Conservation (phyloP, 2,329 filamentous ascomycete species). For the Paecilomyces fulvus region DNA sequence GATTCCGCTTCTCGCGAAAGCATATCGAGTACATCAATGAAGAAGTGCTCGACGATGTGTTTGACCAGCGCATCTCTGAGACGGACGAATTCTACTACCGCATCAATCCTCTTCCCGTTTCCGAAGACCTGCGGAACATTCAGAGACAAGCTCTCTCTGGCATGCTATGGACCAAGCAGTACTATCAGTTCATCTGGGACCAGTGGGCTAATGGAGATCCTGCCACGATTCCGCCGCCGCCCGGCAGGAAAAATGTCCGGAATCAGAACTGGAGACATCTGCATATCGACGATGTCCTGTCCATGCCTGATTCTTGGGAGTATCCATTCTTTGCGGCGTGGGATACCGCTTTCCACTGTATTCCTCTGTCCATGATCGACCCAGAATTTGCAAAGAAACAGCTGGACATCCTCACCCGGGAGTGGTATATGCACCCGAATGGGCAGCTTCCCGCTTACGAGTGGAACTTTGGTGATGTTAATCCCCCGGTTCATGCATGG, state of each 20-base stretch:
- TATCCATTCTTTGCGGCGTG: constrained; percentile 97
- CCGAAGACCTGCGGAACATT: constrained; percentile 87
- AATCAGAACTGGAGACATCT: constrained; percentile 92
- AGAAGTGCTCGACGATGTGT: constrained; percentile 81
- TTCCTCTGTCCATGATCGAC: constrained; percentile 92
- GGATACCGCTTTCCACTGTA: constrained; percentile 96
- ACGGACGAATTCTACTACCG: constrained; percentile 94
- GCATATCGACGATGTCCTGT: constrained; percentile 88
- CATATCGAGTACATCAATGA: constrained; percentile 77
- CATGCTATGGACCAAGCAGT: constrained; percentile 98
- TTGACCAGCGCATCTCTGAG: constrained; percentile 78
- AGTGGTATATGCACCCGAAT: constrained; percentile 99
- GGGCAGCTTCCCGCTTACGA: constrained; percentile 89
- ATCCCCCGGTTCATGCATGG: constrained; percentile 95
- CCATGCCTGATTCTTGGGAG: constrained; percentile 98
- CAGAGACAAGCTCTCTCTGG: constrained; percentile 90
- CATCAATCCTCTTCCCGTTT: constrained; percentile 86
- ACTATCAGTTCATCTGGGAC: constrained; percentile 95
- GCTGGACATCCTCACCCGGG: constrained; percentile 86
- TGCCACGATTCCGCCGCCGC: constrained; percentile 74
- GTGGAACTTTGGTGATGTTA: constrained; percentile 97
- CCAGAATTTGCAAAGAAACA: constrained; percentile 98
- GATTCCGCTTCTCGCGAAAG: constrained; percentile 76
- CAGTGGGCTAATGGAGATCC: constrained; percentile 96
- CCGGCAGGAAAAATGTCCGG: constrained; percentile 67